Evolutionary conservation across 805 yeast species (phyloP), one percentile per base, ranked within the genome.

Genomic region (Ogataea naganishii): DNA sequence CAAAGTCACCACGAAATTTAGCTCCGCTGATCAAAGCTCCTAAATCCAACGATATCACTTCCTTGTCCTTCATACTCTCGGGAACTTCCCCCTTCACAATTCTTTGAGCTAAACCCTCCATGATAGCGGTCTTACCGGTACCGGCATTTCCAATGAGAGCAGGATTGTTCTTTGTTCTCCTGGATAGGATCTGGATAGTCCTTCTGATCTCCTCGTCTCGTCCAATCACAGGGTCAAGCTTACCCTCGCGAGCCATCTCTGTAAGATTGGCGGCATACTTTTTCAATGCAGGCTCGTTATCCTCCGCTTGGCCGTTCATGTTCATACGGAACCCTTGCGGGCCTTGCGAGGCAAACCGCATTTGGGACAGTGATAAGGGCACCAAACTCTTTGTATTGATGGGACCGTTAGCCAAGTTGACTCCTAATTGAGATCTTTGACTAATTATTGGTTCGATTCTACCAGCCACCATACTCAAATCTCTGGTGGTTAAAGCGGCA

Each of bases 91-190:
- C 89, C 33, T 80, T 74, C 7, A 84, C 75, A 29, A 92, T 88
- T 46, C 96, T 64, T 56, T 92, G 97, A 0, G 97, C 97, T 23
- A 92, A 63, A 0, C 97, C 98, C 51, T 92, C 98, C 74, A 92
- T 81, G 34, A 92, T 75, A 6, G 97, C 94, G 0, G 97, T 92
- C 55, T 89, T 89, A 60, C 98, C 98, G 0, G 96, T 94, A 59
- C 98, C 98, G 1, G 98, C 98, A 42, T 82, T 75, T 38, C 98
- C 98, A 24, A 92, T 86, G 32, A 89, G 56, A 1, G 92, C 95
- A 0, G 98, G 98, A 48, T 89, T 89, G 53, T 92, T 92, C 56
- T 89, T 89, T 1, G 96, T 86, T 52, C 97, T 68, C 43, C 98
- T 65, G 1, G 96, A 84, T 26, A 89, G 60, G 27, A 89, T 88